Percentiles rank a stretch among this genome's conserved stretches.
Conservation (phyloP, 495 filamentous ascomycete genomes). For the Neurospora tetraspora region DNA sequence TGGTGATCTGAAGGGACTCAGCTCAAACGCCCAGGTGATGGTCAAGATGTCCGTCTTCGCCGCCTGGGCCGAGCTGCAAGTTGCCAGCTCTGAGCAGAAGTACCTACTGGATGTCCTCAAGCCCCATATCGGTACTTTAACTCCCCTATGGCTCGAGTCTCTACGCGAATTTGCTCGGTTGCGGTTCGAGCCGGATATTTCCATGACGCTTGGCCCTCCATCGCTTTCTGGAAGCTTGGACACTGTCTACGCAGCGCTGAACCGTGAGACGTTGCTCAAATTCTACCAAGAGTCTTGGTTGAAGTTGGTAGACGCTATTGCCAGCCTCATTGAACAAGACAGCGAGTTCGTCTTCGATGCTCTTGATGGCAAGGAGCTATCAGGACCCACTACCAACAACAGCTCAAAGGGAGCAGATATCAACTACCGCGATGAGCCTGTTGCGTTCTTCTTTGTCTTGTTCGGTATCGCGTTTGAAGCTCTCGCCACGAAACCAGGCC, state of each 20-base stretch:
- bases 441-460: conserved; percentile 97
- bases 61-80: conserved; percentile 98
- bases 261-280: conserved; percentile 83
- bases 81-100: conserved; percentile 85
- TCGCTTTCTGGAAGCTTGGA: conserved; percentile 72
- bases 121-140: conserved; percentile 79
- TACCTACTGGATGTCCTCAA: conserved; percentile 84
- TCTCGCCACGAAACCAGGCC: conserved; percentile 63
- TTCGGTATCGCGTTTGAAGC: conserved; percentile 96
- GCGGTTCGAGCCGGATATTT: conserved; percentile 94
- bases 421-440: conserved; percentile 95
- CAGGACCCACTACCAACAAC: conserved; percentile 39
- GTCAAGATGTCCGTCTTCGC: conserved; percentile 93
- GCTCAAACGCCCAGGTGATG: conserved; percentile 96
- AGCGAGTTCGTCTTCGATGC: conserved; percentile 97
- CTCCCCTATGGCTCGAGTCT: conserved; percentile 87
- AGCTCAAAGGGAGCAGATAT: conserved; percentile 56
- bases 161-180: conserved; percentile 88
- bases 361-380: conserved; percentile 71
- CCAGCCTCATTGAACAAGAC: conserved; percentile 93
- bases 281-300: conserved; percentile 99
- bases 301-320: conserved; percentile 93
- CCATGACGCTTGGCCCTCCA: conserved; percentile 66
- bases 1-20: conserved; percentile 85
- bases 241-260: conserved; percentile 84